Conservation (phyloP, 2,329 filamentous ascomycete genomes). For the Coniochaeta sp. region DNA sequence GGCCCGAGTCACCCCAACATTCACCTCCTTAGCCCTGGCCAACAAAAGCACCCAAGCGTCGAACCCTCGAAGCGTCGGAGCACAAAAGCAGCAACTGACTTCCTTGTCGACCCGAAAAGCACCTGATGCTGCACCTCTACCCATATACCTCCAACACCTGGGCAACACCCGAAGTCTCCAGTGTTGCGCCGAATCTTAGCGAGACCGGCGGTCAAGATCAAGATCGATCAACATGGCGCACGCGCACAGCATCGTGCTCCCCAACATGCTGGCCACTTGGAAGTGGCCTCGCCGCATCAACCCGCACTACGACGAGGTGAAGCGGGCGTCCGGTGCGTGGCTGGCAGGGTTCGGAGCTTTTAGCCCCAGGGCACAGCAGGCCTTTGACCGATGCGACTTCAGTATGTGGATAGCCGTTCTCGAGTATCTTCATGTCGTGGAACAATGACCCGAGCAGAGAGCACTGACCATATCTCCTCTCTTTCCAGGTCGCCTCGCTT, state of each 20-base stretch:
- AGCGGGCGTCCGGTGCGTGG: conserved; percentile 8
- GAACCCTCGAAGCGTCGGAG: not conserved
- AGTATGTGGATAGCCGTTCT: conserved; percentile 6
- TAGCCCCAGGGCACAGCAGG: conserved; percentile 9
- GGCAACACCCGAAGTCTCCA: conserved; percentile 2
- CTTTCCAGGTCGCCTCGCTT: conserved; percentile 10
- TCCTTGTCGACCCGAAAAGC: not conserved
- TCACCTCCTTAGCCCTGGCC: not conserved
- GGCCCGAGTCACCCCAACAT: not conserved
- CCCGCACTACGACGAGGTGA: conserved; percentile 8
- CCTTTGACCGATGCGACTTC: conserved; percentile 15
- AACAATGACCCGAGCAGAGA: not conserved
- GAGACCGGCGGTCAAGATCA: conserved; percentile 2
- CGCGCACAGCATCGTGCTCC: conserved; percentile 5
- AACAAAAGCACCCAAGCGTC: no score
- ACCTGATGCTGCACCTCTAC: not conserved
- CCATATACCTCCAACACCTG: not conserved
- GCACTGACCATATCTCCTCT: not conserved
- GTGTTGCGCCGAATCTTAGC: conserved; percentile 2
- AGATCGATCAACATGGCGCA: conserved; percentile 2
- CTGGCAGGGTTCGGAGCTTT: conserved; percentile 12
- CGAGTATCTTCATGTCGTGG: not conserved
- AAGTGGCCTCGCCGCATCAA: conserved; percentile 13
- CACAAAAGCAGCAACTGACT: not conserved
- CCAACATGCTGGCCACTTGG: conserved; percentile 10